A percentile compares a stretch with the other conserved stretches of the same genome.
Conservation (phyloP, 2,329 filamentous ascomycete species). For the Xylaria sp. region DNA sequence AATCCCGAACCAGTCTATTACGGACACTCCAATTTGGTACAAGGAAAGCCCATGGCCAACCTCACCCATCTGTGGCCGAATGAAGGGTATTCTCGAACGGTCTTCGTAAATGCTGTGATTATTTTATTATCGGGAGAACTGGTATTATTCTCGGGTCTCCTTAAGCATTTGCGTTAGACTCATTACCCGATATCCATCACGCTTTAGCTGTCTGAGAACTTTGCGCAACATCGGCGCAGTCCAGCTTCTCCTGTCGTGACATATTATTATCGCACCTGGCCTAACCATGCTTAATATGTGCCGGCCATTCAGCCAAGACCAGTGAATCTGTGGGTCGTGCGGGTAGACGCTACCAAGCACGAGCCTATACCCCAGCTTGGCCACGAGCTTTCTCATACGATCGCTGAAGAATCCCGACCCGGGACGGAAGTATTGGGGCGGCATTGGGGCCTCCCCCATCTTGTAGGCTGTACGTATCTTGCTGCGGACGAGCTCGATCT, state of each 20-base stretch:
- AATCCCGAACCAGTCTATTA: not conserved
- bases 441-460: conserved; percentile 42
- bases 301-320: conserved; percentile 70
- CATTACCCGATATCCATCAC: conserved; percentile 72
- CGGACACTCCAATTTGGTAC: conserved; percentile 3
- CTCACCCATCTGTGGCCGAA: not conserved
- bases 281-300: conserved; percentile 82
- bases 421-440: conserved; percentile 75
- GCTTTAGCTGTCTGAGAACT: conserved; percentile 74
- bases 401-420: conserved; percentile 83
- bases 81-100: not conserved
- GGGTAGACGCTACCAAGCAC: conserved; percentile 88
- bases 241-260: conserved; percentile 85
- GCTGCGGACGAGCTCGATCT: conserved; percentile 67
- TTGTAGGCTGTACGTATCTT: conserved; percentile 45
- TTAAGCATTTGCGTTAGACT: conserved; percentile 72
- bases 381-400: conserved; percentile 68
- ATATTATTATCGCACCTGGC: conserved; percentile 81
- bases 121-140: not conserved
- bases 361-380: conserved; percentile 68
- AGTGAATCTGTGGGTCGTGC: conserved; percentile 85
- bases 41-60: not conserved
- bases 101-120: not conserved
- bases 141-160: conserved; percentile 32
- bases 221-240: conserved; percentile 77